Evolutionary conservation across 1,284 basidiomycete species (phyloP).

Genomic region (Austroboletus sp.): DNA sequence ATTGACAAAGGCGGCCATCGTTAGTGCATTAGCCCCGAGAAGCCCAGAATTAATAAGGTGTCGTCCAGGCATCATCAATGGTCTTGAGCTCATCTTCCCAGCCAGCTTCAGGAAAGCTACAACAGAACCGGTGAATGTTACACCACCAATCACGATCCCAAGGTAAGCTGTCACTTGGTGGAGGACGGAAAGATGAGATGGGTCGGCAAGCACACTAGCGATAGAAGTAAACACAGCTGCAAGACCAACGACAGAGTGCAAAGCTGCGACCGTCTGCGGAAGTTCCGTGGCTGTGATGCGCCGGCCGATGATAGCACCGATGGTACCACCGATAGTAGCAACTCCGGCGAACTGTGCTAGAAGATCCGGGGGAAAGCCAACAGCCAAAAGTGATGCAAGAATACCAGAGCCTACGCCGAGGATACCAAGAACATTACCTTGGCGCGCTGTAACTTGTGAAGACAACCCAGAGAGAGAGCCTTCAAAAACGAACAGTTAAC

Average conservation of each 20-base stretch:
- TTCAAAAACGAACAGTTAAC: conserved; percentile 26
- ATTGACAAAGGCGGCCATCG: conserved; percentile 70
- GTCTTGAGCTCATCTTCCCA: conserved; percentile 68
- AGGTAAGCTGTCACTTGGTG: conserved; percentile 79
- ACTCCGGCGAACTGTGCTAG: conserved; percentile 73
- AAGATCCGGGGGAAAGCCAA: conserved; percentile 70
- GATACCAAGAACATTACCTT: conserved; percentile 77
- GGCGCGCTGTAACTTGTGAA: conserved; percentile 72
- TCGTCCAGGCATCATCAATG: conserved; percentile 64
- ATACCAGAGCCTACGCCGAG: conserved; percentile 77
- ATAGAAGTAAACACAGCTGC: conserved; percentile 81
- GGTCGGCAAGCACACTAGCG: conserved; percentile 66
- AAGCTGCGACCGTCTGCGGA: conserved; percentile 69
- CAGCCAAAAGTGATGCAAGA: conserved; percentile 69
- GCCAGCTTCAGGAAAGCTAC: conserved; percentile 85
- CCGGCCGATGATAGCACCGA: conserved; percentile 67
- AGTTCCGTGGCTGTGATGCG: conserved; percentile 80
- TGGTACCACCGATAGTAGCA: conserved; percentile 59
- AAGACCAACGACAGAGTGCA: conserved; percentile 78
- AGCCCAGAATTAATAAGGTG: conserved; percentile 68
- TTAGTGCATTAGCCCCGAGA: conserved; percentile 59
- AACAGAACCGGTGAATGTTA: conserved; percentile 77
- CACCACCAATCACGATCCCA: conserved; percentile 73
- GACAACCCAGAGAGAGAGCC: conserved; percentile 67
- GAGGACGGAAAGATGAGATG: conserved; percentile 57